These are phyloP conservation scores for Cercospora sp. DNA, from an alignment of 2,329 filamentous ascomycete genomes.

Conservation along the genomic window DNA sequence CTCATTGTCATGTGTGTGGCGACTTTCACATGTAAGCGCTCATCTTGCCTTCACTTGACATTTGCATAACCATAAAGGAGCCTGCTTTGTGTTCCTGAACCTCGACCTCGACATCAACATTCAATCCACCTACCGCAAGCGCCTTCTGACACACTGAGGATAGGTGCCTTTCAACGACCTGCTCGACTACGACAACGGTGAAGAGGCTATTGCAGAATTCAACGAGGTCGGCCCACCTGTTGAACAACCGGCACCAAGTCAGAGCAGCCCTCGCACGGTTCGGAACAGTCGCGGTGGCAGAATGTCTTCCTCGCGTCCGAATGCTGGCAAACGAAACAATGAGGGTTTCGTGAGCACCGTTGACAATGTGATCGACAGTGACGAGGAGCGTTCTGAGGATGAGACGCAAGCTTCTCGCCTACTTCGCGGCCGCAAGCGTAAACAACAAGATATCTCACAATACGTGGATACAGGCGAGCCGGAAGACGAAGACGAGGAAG, in stretches of 20 bases:
- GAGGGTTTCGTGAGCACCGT: constrained; percentile 36
- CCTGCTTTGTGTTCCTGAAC: not conserved
- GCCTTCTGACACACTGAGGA: constrained; percentile 5
- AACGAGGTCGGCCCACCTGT: constrained; percentile 28
- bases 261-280: constrained; percentile 10
- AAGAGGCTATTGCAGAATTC: constrained; percentile 48
- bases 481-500: constrained; percentile 31
- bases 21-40: not conserved
- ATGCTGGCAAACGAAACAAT: constrained; percentile 13
- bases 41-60: not conserved
- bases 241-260: constrained; percentile 9
- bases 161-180: constrained; percentile 52
- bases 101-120: not conserved
- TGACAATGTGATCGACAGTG: constrained; percentile 31
- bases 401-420: constrained; percentile 23
- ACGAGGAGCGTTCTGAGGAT: constrained; percentile 28
- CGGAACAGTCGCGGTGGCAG: constrained; percentile 18
- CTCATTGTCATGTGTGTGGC: not conserved
- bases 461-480: constrained; percentile 28
- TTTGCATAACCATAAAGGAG: not conserved
- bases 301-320: constrained; percentile 34
- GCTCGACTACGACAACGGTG: constrained; percentile 49
- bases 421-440: constrained; percentile 28
- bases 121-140: not conserved
- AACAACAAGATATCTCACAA: constrained; percentile 27